Percentiles rank a stretch among this genome's conserved stretches.
Conservation (phyloP, 495 filamentous ascomycete genomes). For the Penicillium simplicissimum region DNA sequence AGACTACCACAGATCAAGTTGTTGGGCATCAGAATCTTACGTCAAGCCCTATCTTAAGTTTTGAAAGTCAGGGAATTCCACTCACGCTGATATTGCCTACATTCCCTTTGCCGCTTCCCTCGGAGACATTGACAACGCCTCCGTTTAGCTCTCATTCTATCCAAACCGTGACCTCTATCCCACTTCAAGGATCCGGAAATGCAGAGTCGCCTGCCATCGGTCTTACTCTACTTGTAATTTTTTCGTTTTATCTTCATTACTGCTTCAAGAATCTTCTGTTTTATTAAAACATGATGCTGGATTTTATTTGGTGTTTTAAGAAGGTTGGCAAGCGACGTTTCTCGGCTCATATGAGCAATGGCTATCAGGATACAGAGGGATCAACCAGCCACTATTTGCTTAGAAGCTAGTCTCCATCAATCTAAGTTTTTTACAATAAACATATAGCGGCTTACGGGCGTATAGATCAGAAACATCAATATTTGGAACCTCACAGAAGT, state of each 20-base stretch:
- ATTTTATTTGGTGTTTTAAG: neutral
- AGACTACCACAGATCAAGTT: neutral
- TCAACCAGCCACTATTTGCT: neutral
- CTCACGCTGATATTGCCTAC: neutral
- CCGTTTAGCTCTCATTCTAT: neutral
- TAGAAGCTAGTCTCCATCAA: neutral
- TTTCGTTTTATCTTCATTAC: neutral
- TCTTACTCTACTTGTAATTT: neutral
- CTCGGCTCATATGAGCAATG: neutral
- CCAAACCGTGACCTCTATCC: neutral
- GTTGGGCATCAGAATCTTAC: neutral
- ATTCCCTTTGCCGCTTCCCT: neutral
- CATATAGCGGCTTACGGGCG: neutral
- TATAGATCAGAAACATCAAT: neutral
- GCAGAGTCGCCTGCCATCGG: neutral
- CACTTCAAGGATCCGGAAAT: neutral
- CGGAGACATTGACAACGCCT: neutral
- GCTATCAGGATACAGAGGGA: neutral
- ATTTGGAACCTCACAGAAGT: neutral
- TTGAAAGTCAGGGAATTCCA: neutral
- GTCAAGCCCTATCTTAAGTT: neutral
- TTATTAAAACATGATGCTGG: neutral
- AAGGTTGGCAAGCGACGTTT: neutral
- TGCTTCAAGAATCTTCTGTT: neutral
- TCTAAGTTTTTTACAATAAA: too few species aligned